These are phyloP conservation scores for Pochonia chlamydosporia DNA, from an alignment of 2,329 filamentous ascomycete species.

Conservation along the genomic window DNA sequence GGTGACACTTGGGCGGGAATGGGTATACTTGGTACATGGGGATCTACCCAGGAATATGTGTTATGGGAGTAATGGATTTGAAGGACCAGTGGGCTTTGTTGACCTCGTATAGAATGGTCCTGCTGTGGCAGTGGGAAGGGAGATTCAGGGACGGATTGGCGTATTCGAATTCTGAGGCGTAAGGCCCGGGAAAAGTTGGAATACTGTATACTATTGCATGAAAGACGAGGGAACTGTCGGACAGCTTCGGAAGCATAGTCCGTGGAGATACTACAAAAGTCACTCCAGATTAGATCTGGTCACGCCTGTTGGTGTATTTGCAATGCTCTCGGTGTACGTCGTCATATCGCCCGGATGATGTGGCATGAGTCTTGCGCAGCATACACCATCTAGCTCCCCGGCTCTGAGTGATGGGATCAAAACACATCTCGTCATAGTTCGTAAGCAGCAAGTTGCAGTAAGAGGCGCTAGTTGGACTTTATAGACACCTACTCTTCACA, in stretches of 20 bases:
- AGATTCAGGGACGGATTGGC: neutral
- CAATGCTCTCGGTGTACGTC: no score
- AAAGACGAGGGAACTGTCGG: no score
- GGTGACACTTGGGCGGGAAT: neutral
- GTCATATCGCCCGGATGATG: no score
- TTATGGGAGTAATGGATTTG: neutral
- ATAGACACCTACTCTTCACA: conserved; percentile 7
- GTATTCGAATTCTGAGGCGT: neutral
- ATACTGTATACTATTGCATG: neutral
- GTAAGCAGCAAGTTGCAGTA: neutral
- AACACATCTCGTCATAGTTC: neutral
- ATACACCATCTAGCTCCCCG: no score
- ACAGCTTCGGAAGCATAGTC: no score
- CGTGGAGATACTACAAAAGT: no score
- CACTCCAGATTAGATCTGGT: no score
- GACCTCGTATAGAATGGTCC: neutral
- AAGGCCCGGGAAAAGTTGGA: neutral
- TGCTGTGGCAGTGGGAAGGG: neutral
- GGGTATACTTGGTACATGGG: neutral
- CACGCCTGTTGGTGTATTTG: no score
- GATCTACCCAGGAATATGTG: neutral
- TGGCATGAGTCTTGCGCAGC: no score
- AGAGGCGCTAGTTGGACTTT: conserved; percentile 8
- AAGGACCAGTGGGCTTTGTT: neutral
- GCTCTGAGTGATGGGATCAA: no score